Percentiles rank a stretch among this genome's conserved stretches.
These are phyloP conservation scores for Oxyria digyna DNA, from an alignment of 148 eudicot genomes.

Conservation along the genomic window DNA sequence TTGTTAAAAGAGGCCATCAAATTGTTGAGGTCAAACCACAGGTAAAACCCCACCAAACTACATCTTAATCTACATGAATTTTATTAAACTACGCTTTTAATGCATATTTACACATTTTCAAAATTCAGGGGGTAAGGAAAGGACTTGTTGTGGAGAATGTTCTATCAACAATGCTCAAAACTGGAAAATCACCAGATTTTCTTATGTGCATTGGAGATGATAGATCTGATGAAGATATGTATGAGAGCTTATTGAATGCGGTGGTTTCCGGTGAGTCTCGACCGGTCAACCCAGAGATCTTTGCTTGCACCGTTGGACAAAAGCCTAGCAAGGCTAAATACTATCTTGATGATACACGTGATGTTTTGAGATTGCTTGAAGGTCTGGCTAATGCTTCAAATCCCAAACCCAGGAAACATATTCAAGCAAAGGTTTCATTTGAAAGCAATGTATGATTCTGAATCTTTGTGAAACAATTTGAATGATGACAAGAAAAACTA, in stretches of 20 bases:
- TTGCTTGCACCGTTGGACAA: slow-evolving; percentile 79
- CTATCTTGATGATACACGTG: slow-evolving; percentile 60
- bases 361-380: slow-evolving; percentile 34
- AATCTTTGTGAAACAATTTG: not conserved
- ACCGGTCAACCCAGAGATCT: slow-evolving; percentile 35
- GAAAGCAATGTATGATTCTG: slow-evolving; percentile 18
- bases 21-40: slow-evolving; percentile 87
- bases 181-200: slow-evolving; percentile 49
- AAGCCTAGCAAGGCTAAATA: slow-evolving; percentile 90
- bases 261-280: slow-evolving; percentile 26
- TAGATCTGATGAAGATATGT: slow-evolving; percentile 89
- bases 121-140: slow-evolving; percentile 68
- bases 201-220: slow-evolving; percentile 77
- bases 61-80: not conserved
- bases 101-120: too few relatives aligned
- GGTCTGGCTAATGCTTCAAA: slow-evolving; percentile 41
- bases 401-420: slow-evolving; percentile 34
- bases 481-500: not conserved
- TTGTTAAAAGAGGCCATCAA: slow-evolving; percentile 54
- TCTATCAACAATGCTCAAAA: slow-evolving; percentile 26
- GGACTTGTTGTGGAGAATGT: slow-evolving; percentile 63
- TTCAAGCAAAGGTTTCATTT: slow-evolving; percentile 43
- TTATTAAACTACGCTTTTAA: too few relatives aligned
- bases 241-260: slow-evolving; percentile 44
- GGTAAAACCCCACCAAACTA: slow-evolving; percentile 22